Evolutionary conservation across 2,329 filamentous ascomycete genomes (phyloP).

Genomic region (Arthrobotrys sinensis): DNA sequence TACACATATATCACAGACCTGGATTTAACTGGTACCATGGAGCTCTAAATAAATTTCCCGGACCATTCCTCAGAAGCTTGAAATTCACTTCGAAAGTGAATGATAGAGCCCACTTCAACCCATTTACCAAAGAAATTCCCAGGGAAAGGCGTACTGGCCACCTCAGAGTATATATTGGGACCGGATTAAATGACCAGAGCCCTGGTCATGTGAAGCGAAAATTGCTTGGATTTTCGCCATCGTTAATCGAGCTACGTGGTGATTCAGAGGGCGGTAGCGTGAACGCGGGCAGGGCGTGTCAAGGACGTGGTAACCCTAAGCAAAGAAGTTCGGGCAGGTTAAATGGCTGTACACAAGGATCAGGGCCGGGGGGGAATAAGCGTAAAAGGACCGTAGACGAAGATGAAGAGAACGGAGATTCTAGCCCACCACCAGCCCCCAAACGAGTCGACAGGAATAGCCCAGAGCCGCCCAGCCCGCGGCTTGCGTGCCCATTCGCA

Average conservation of each 20-base stretch:
- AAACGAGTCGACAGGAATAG: conserved; percentile 3
- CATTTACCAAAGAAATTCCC: background rate
- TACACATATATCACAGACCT: background rate
- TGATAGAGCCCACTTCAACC: background rate
- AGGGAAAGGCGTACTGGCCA: background rate
- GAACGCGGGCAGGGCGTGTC: background rate
- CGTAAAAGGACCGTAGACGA: conserved; percentile 1
- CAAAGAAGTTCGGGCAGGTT: background rate
- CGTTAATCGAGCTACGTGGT: background rate
- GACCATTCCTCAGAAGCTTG: background rate
- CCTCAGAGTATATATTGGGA: background rate
- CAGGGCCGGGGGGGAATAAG: background rate
- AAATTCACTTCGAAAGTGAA: background rate
- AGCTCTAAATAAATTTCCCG: background rate
- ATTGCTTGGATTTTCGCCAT: background rate
- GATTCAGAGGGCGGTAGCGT: background rate
- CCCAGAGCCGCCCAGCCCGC: background rate
- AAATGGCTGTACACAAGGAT: background rate
- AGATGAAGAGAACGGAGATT: conserved; percentile 9
- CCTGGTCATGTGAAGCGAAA: background rate
- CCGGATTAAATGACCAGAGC: background rate
- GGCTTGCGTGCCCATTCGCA: conserved; percentile 33
- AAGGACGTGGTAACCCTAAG: background rate
- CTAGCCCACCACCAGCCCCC: conserved; percentile 2
- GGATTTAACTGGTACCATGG: background rate